Conservation (phyloP, 495 filamentous ascomycete genomes). For the Beverwykella pulmonaria region DNA sequence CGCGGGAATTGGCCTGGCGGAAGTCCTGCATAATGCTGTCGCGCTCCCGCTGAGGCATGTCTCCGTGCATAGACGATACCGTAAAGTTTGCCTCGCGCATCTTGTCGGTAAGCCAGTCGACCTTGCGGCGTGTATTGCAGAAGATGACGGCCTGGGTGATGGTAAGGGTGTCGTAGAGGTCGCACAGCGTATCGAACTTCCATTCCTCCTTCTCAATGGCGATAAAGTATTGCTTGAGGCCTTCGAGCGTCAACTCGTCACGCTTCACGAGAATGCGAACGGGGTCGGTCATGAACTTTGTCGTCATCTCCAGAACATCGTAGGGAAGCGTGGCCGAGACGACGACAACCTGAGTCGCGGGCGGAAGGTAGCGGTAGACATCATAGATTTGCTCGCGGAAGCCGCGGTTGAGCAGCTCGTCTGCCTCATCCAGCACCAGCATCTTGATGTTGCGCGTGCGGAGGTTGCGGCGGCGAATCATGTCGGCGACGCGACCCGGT, state of each 20-base stretch:
- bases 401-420: conserved; percentile 85
- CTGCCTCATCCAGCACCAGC: conserved; percentile 96
- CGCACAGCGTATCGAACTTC: conserved; percentile 99
- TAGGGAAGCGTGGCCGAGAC: conserved; percentile 96
- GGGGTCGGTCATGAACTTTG: conserved; percentile 99
- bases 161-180: conserved; percentile 98
- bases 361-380: conserved; percentile 94
- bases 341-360: conserved; percentile 95
- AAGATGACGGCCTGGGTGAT: conserved; percentile 99
- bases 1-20: conserved; percentile 90
- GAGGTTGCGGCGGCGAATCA: conserved; percentile 95
- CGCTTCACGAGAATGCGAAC: conserved; percentile 99
- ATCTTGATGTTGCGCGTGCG: conserved; percentile 97
- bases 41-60: conserved; percentile 97
- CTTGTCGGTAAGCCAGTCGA: conserved; percentile 99
- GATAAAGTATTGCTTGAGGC: conserved; percentile 99
- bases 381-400: conserved; percentile 99
- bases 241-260: conserved; percentile 97
- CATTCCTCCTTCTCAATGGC: conserved; percentile 99
- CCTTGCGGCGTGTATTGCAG: conserved; percentile 99
- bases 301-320: conserved; percentile 98
- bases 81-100: conserved; percentile 98
- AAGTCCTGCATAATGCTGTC: conserved; percentile 99
- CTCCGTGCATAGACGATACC: conserved; percentile 97
- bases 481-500: conserved; percentile 93